A percentile compares a stretch with the other conserved stretches of the same genome.
These are phyloP conservation scores for Ophiocytium majus DNA, from an alignment of 352 stramenopile genomes.

Conservation along the genomic window DNA sequence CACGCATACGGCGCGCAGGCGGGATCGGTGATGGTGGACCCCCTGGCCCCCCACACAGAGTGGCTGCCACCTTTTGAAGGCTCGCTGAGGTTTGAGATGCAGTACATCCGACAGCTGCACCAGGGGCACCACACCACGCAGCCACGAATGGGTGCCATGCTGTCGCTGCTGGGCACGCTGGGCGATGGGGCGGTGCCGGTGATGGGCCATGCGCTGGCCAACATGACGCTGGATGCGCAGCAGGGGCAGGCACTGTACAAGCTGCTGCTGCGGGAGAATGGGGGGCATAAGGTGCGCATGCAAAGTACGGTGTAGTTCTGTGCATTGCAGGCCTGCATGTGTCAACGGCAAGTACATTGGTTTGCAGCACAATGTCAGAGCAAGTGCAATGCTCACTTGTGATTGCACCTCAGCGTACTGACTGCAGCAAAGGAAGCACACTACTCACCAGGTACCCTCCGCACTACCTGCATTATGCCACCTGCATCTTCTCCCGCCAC, in stretches of 20 bases:
- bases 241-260: conserved; percentile 9
- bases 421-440: no score
- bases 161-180: not conserved
- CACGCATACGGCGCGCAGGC: no score
- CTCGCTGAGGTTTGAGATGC: conserved; percentile 26
- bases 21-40: conserved; percentile 28
- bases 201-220: not conserved
- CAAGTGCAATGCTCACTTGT: no score
- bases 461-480: no score
- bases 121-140: conserved; percentile 34
- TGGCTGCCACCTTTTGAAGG: conserved; percentile 39
- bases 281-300: conserved; percentile 1
- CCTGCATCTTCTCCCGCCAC: no score
- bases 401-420: no score
- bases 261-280: conserved; percentile 11
- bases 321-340: no score
- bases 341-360: no score
- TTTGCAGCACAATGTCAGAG: no score
- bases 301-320: no score
- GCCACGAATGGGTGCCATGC: conserved; percentile 17
- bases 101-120: conserved; percentile 36
- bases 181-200: not conserved
- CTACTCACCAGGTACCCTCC: no score
- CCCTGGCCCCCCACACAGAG: not conserved
- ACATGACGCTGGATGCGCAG: conserved; percentile 22